A percentile compares a stretch with the other conserved stretches of the same genome.
phyloP scores from a whole-genome alignment of 1,284 basidiomycete genomes.

The Cryptococcus sp. region DNA sequence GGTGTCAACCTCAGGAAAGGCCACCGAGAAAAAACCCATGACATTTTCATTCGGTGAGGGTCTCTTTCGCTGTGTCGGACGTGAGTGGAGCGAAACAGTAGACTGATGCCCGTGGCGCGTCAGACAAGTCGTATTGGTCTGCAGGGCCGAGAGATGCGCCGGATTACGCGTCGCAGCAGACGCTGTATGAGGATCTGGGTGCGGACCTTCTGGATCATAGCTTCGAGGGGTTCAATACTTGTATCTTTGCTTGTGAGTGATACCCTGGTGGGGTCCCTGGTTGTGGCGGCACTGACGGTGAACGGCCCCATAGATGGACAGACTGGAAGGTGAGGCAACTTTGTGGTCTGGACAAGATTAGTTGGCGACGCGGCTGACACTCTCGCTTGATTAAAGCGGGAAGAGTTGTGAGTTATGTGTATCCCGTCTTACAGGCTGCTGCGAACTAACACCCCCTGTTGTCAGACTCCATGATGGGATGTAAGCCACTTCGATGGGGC shows the following conservation, averaged over 20 bases:
- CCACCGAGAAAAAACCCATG: constrained; percentile 82
- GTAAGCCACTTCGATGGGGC: constrained; percentile 56
- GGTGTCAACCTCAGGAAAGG: constrained; percentile 52
- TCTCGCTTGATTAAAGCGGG: constrained; percentile 23
- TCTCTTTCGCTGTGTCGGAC: neutral
- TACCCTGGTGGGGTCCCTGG: neutral
- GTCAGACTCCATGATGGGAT: constrained; percentile 89
- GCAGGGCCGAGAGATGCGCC: constrained; percentile 83
- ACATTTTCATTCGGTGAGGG: constrained; percentile 71
- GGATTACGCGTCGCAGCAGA: constrained; percentile 85
- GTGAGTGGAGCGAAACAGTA: neutral
- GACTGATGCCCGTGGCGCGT: neutral
- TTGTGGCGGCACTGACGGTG: constrained; percentile 3
- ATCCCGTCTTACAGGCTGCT: neutral
- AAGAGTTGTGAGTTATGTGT: constrained; percentile 42
- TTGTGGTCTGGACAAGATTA: no score
- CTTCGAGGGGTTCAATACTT: constrained; percentile 95
- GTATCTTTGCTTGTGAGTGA: constrained; percentile 90
- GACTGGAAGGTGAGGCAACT: constrained; percentile 41
- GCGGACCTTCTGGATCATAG: constrained; percentile 91
- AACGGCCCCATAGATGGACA: constrained; percentile 42
- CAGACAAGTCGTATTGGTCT: constrained; percentile 92
- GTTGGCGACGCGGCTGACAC: no score
- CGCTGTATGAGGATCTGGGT: constrained; percentile 90
- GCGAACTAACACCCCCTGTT: constrained; percentile 18